phyloP scores from a whole-genome alignment of 1,284 basidiomycete species.

The Cystobasidium pallidum region DNA sequence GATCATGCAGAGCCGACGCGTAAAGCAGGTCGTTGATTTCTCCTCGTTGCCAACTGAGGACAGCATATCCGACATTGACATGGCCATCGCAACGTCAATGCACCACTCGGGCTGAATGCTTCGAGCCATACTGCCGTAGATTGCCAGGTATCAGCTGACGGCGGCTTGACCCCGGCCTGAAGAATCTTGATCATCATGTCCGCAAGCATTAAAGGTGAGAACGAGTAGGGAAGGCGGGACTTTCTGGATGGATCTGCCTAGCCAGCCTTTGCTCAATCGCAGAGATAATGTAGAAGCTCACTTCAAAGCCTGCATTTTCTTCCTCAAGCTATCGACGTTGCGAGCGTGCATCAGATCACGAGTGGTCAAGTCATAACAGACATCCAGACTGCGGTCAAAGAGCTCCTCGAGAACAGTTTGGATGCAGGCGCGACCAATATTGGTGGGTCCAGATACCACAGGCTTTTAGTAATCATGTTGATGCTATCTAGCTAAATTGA shows the following conservation, averaged over 20 bases:
- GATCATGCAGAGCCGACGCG: background rate
- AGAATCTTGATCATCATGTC: slow-evolving; percentile 11
- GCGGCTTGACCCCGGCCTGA: background rate
- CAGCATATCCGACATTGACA: background rate
- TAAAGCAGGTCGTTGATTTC: background rate
- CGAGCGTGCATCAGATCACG: slow-evolving; percentile 80
- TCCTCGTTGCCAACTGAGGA: background rate
- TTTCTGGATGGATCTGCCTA: too few relatives aligned
- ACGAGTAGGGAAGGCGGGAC: too few relatives aligned
- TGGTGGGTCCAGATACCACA: slow-evolving; percentile 65
- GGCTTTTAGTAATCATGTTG: slow-evolving; percentile 8
- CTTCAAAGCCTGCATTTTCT: background rate
- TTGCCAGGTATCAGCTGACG: background rate
- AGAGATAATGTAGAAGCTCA: too few relatives aligned
- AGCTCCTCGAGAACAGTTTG: slow-evolving; percentile 93
- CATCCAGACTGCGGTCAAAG: slow-evolving; percentile 88
- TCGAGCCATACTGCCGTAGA: background rate
- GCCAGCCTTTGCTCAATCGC: too few relatives aligned
- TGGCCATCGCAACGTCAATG: background rate
- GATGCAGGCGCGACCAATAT: slow-evolving; percentile 88
- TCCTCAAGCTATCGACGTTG: slow-evolving; percentile 70
- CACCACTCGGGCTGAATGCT: background rate
- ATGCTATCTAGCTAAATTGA: too few relatives aligned
- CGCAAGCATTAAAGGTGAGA: slow-evolving; percentile 22
- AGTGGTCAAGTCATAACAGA: slow-evolving; percentile 95